These are phyloP conservation scores for Cercospora sp. DNA, from an alignment of 2,329 filamentous ascomycete genomes.

Conservation along the genomic window DNA sequence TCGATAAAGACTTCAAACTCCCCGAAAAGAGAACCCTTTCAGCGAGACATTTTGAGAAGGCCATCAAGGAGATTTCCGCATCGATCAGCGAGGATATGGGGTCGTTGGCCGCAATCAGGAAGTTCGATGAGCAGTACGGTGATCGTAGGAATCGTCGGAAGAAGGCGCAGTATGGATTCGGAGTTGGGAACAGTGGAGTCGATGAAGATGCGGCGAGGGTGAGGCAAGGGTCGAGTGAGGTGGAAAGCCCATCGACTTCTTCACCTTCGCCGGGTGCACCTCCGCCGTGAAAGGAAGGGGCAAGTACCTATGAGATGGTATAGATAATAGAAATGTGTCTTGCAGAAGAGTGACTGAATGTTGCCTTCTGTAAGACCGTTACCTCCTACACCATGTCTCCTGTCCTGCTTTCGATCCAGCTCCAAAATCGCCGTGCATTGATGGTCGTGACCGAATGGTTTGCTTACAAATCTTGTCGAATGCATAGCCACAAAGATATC, in stretches of 20 bases:
- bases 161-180: slow-evolving; percentile 40
- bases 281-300: slow-evolving; percentile 10
- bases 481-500: not conserved
- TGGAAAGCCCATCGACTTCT: not conserved
- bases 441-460: not conserved
- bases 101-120: slow-evolving; percentile 78
- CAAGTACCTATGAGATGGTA: not conserved
- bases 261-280: slow-evolving; percentile 1
- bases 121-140: slow-evolving; percentile 95
- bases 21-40: slow-evolving; percentile 68
- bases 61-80: slow-evolving; percentile 83
- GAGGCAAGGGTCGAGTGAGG: slow-evolving; percentile 17
- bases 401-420: not conserved
- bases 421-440: not conserved
- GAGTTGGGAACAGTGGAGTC: slow-evolving; percentile 27
- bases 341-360: not conserved
- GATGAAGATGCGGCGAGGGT: slow-evolving; percentile 39
- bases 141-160: slow-evolving; percentile 66
- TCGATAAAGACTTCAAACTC: slow-evolving; percentile 54
- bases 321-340: not conserved
- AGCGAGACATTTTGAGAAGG: slow-evolving; percentile 76
- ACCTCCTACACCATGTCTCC: not conserved
- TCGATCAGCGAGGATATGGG: slow-evolving; percentile 94
- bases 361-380: not conserved
- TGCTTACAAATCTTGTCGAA: not conserved